Evolutionary conservation across 805 yeast genomes (phyloP), one percentile per base, ranked within the genome.

Genomic region (Nakazawaea peltata): DNA sequence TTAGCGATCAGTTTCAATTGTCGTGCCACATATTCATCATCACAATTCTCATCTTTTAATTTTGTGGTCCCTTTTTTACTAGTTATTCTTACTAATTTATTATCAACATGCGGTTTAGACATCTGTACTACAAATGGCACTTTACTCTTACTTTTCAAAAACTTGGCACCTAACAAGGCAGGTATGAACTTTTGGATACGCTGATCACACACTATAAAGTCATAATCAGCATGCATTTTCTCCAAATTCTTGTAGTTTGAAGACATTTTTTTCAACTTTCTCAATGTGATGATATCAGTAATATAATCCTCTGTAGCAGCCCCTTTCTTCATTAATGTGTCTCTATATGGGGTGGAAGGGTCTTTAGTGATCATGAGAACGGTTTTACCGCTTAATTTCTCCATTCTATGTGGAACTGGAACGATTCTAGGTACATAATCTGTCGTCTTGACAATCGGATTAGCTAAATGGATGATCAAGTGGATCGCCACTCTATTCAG

Each of bases 361-460:
- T 84, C 92, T 43, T 80, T 82, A 7, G 90, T 80, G 11, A 85
- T 66, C 14, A 85, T 60, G 4, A 82, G 50, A 4, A 81, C 67
- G 16, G 74, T 59, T 33, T 69, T 59, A 15, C 69, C 68, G 15
- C 67, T 66, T 2, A 73, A 51, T 37, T 63, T 65, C 34, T 67
- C 69, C 37, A 81, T 52, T 42, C 71, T 67, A 43, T 69, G 59
- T 0, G 72, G 64, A 10, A 81, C 43, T 3, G 85, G 82, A 17
- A 78, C 61, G 32, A 79, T 68, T 28, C 83, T 57, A 3, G 83
- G 81, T 1, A 70, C 59, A 42, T 63, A 58, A 41, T 75, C 81
- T 31, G 63, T 65, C 18, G 58, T 47, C 19, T 57, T 49, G 3
- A 69, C 50, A 29, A 72, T 60, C 18, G 71, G 69, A 27, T 57